These are phyloP conservation scores for Fusarium sp. DNA, from an alignment of 2,329 filamentous ascomycete genomes.

Conservation along the genomic window DNA sequence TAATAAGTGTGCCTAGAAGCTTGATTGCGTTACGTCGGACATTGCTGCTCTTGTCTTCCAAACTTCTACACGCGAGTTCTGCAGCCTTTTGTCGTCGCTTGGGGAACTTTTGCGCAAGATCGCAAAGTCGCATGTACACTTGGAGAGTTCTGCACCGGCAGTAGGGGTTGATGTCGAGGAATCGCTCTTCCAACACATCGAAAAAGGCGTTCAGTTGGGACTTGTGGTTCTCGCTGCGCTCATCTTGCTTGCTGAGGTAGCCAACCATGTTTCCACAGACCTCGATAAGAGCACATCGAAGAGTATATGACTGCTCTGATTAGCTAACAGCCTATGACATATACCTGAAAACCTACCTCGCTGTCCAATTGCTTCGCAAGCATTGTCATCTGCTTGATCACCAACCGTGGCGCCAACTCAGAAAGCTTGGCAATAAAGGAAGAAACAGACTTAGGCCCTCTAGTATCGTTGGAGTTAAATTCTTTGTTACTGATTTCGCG, in stretches of 20 bases:
- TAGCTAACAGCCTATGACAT: constrained; percentile 14
- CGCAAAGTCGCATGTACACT: constrained; percentile 90
- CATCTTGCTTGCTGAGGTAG: constrained; percentile 90
- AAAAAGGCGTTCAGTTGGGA: constrained; percentile 97
- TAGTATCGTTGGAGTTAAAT: constrained; percentile 96
- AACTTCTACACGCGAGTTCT: constrained; percentile 85
- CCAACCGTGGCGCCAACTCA: constrained; percentile 87
- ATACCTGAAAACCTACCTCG: constrained; percentile 66
- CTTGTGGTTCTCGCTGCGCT: constrained; percentile 91
- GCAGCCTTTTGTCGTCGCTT: constrained; percentile 89
- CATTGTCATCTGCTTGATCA: constrained; percentile 97
- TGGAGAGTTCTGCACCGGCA: constrained; percentile 92
- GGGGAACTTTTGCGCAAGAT: constrained; percentile 95
- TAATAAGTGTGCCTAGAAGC: constrained; percentile 85
- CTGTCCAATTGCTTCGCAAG: constrained; percentile 95
- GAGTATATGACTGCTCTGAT: constrained; percentile 78
- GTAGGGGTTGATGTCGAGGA: constrained; percentile 96
- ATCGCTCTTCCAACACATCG: constrained; percentile 94
- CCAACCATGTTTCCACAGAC: constrained; percentile 95
- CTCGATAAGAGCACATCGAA: constrained; percentile 93
- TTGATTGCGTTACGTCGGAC: constrained; percentile 96
- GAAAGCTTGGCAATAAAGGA: constrained; percentile 93
- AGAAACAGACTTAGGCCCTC: constrained; percentile 95
- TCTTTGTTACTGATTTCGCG: constrained; percentile 97
- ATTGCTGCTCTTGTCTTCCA: constrained; percentile 98